Evolutionary conservation across 164 flowering plant species (phyloP), one percentile per base, ranked within the genome.

Genomic region (grape (Vitis vinifera)): DNA sequence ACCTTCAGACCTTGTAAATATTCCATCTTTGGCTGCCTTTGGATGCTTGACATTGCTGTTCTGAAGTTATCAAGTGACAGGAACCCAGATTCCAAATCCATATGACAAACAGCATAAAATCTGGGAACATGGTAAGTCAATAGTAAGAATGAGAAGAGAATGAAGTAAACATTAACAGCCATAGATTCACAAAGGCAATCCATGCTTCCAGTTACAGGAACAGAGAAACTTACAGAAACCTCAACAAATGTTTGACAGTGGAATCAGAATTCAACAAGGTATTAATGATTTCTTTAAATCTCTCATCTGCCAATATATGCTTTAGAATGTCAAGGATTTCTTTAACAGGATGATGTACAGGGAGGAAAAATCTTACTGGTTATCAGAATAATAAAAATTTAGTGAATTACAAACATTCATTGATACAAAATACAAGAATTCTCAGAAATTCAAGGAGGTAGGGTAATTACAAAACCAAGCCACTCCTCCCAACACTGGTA

Each of bases 11-110:
- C 97, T 86, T 83, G 89, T 64, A 93, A 71, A 71, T 60, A 75
- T 77, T 95, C 99, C 78, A 89, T 73, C 80, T 95, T 93, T 53
- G 94, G 91, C 64, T 87, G 90, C 79, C 91, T 85, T 60, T 86
- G 86, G 59, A 89, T 69, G 59, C 81, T 78, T 37, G 76, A 74
- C 69, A 80, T 73, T 47, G 98, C 92, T 72, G 74, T 68, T 76
- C 82, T 80, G 71, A 93, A 95, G 78, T 90, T 90, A 73, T 89
- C 91, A 68, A 89, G 73, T 63, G 94, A 74, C 52, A 89, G 77
- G 52, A 80, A 79, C 47, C 98, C 98, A 48, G 82, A 68, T 63
- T 81, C 72, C 81, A 82, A 14, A 76, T 93, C 85, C 89, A 93
- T 86, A 67, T 70, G 47, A 65, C 84, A 85, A 70, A 91, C 84